A percentile compares a stretch with the other conserved stretches of the same genome.
Conservation (phyloP, 305 asterid species). For the Rubia peregrina region DNA sequence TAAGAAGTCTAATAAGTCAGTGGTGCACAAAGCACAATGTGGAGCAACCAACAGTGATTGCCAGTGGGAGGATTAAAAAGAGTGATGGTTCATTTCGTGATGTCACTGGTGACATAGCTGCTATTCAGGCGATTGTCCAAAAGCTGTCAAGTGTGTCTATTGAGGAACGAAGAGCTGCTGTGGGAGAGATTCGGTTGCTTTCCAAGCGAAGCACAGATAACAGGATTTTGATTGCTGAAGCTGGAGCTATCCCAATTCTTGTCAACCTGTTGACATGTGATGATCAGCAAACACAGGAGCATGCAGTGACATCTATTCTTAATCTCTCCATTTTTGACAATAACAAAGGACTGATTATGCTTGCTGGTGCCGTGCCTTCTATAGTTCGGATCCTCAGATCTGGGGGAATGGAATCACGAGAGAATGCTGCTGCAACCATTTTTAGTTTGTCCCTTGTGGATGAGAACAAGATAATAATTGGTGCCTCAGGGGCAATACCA, state of each 20-base stretch:
- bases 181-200: slow-evolving; percentile 46
- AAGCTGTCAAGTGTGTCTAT: slow-evolving; percentile 53
- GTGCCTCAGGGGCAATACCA: slow-evolving; percentile 88
- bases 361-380: slow-evolving; percentile 79
- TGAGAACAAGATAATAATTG: slow-evolving; percentile 72
- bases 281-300: slow-evolving; percentile 62
- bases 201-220: slow-evolving; percentile 91
- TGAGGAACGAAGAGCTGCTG: slow-evolving; percentile 63
- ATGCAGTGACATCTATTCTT: slow-evolving; percentile 74
- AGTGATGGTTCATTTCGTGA: slow-evolving; percentile 79
- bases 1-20: slow-evolving; percentile 65
- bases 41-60: slow-evolving; percentile 47
- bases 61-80: slow-evolving; percentile 59
- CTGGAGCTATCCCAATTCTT: slow-evolving; percentile 79
- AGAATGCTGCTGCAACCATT: slow-evolving; percentile 89
- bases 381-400: slow-evolving; percentile 80
- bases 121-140: slow-evolving; percentile 57
- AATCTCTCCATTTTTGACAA: slow-evolving; percentile 76
- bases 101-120: slow-evolving; percentile 57
- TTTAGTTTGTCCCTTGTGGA: slow-evolving; percentile 77
- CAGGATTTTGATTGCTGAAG: slow-evolving; percentile 75
- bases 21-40: slow-evolving; percentile 70
- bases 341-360: slow-evolving; percentile 83
- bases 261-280: slow-evolving; percentile 60
- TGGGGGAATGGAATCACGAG: slow-evolving; percentile 83